A percentile compares a stretch with the other conserved stretches of the same genome.
phyloP scores from a whole-genome alignment of 495 filamentous ascomycete species.

The Daldinia vernicosa region DNA sequence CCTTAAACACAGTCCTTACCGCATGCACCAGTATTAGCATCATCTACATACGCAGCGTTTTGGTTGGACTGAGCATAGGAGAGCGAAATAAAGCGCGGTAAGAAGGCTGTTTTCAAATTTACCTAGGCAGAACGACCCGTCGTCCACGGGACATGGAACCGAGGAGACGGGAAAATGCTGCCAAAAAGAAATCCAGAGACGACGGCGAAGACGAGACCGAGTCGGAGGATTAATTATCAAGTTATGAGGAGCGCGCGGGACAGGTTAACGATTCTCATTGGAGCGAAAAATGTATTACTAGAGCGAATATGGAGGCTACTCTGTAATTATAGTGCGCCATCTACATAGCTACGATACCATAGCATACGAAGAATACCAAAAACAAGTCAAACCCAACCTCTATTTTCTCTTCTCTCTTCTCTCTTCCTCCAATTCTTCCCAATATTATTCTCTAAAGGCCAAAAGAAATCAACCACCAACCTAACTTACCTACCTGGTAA shows the following conservation, averaged over 20 bases:
- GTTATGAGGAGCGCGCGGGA: not conserved
- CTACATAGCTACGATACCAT: not conserved
- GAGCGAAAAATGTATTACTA: slow-evolving; percentile 5
- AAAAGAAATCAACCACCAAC: too few relatives aligned
- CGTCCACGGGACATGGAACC: not conserved
- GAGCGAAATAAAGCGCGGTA: not conserved
- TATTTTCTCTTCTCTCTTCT: too few relatives aligned
- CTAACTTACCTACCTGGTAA: too few relatives aligned
- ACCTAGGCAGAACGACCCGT: not conserved
- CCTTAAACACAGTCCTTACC: slow-evolving; percentile 45
- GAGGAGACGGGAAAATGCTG: not conserved
- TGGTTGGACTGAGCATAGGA: slow-evolving; percentile 2
- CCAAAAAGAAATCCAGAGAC: not conserved
- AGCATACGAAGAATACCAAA: not conserved
- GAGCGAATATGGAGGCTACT: not conserved
- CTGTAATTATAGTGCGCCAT: not conserved
- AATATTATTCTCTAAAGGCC: not conserved
- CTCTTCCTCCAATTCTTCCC: too few relatives aligned
- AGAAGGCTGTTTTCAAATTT: not conserved
- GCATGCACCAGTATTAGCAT: slow-evolving; percentile 27
- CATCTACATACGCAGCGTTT: slow-evolving; percentile 5
- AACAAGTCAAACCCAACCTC: not conserved
- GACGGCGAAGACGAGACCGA: not conserved
- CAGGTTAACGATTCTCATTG: not conserved
- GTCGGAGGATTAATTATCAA: slow-evolving; percentile 2